phyloP scores from a whole-genome alignment of 2,329 filamentous ascomycete genomes.

The Ophiocordyceps camponoti-rufipedis region DNA sequence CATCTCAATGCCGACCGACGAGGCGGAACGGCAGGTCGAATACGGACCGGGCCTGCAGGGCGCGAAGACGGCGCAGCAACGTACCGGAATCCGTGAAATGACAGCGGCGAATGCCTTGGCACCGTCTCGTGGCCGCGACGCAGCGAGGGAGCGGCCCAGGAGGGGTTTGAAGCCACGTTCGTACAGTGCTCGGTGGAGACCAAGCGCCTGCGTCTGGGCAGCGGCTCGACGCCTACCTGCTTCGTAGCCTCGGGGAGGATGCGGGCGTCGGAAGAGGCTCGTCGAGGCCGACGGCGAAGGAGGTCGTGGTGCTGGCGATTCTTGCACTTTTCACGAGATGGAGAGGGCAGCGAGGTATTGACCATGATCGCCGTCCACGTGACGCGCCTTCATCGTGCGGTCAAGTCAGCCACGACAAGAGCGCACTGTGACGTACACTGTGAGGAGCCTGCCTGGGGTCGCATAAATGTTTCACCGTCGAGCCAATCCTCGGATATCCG shows the following conservation, averaged over 20 bases:
- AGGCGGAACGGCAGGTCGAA: neutral
- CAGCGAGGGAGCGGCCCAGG: neutral
- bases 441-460: slow-evolving; percentile 1
- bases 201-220: neutral
- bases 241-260: neutral
- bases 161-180: slow-evolving; percentile 2
- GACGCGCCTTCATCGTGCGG: slow-evolving; percentile 12
- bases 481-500: neutral
- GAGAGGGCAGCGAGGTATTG: slow-evolving; percentile 1
- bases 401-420: neutral
- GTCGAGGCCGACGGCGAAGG: neutral
- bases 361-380: slow-evolving; percentile 17
- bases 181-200: neutral
- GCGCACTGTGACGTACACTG: slow-evolving; percentile 9
- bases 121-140: neutral
- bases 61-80: neutral
- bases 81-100: neutral
- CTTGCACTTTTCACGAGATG: neutral
- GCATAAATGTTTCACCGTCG: slow-evolving; percentile 8
- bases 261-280: neutral
- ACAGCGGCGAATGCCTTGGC: neutral
- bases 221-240: neutral
- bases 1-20: neutral
- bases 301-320: neutral
- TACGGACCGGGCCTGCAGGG: neutral